Evolutionary conservation across 306 rosid genomes (phyloP).

Genomic region (Glycine soja): DNA sequence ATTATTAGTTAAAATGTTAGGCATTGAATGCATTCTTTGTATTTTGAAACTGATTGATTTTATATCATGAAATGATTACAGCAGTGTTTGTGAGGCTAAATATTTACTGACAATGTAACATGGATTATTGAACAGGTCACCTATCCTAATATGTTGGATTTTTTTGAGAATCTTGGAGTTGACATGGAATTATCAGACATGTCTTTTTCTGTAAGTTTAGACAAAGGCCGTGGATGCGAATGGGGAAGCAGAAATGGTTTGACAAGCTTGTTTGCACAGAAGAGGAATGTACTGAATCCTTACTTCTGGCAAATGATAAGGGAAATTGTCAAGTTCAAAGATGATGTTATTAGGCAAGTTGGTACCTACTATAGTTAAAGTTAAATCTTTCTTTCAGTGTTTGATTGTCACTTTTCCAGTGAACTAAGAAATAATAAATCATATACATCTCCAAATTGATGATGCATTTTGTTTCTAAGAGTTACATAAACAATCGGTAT

Average conservation of each 20-base stretch:
- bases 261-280: constrained; percentile 83
- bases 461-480: constrained; percentile 5
- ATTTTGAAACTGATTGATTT: constrained; percentile 3
- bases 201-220: constrained; percentile 85
- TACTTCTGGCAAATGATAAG: constrained; percentile 81
- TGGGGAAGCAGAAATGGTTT: constrained; percentile 91
- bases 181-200: constrained; percentile 87
- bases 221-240: constrained; percentile 76
- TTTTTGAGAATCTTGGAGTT: constrained; percentile 81
- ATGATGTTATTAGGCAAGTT: constrained; percentile 70
- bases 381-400: neutral
- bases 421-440: neutral
- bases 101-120: constrained; percentile 15
- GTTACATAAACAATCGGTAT: neutral
- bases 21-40: neutral
- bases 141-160: constrained; percentile 92
- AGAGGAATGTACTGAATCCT: constrained; percentile 70
- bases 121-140: constrained; percentile 72
- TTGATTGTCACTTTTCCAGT: neutral
- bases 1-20: neutral
- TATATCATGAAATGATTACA: constrained; percentile 4
- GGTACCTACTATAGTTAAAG: neutral
- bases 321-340: constrained; percentile 78
- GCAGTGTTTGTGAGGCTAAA: constrained; percentile 30
- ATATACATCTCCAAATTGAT: neutral